Conservation (phyloP, 2,329 filamentous ascomycete genomes). For the Penicillium decumbens region DNA sequence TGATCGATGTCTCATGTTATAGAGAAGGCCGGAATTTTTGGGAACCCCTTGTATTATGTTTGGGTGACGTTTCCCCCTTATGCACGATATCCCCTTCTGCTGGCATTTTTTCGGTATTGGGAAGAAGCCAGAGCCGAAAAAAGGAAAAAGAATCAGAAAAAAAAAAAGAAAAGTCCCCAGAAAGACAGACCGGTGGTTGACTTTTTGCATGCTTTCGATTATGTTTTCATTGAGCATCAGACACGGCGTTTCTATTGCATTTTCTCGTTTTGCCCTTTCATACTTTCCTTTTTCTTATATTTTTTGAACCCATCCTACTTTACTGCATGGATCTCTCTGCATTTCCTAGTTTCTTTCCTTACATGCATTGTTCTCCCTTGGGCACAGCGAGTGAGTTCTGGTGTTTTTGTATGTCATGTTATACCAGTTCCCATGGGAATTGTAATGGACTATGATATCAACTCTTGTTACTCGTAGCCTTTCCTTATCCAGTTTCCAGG, state of each 20-base stretch:
- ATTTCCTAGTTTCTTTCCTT: conserved; percentile 1
- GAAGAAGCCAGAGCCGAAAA: not conserved
- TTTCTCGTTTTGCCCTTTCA: conserved; percentile 4
- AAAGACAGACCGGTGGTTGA: conserved; percentile 16
- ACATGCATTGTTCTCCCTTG: conserved; percentile 20
- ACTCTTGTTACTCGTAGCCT: not conserved
- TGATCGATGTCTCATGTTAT: conserved; percentile 42
- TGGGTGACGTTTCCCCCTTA: conserved; percentile 20
- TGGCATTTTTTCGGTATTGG: not conserved
- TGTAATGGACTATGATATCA: conserved; percentile 19
- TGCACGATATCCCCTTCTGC: conserved; percentile 10
- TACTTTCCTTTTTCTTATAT: not conserved
- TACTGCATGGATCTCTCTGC: conserved; percentile 11
- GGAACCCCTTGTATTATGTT: conserved; percentile 24
- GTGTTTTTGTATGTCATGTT: conserved; percentile 23
- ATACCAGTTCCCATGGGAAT: conserved; percentile 13
- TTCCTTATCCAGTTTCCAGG: not conserved
- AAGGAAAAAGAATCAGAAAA: not conserved
- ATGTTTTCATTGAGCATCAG: conserved; percentile 20
- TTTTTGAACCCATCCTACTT: not conserved
- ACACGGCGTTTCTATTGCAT: conserved; percentile 20
- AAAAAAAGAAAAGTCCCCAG: conserved; percentile 9
- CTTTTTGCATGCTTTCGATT: conserved; percentile 4
- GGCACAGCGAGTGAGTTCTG: conserved; percentile 29
- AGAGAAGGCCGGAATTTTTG: conserved; percentile 33